Evolutionary conservation across 306 rosid genomes (phyloP).

Genomic region (Datisca glomerata): DNA sequence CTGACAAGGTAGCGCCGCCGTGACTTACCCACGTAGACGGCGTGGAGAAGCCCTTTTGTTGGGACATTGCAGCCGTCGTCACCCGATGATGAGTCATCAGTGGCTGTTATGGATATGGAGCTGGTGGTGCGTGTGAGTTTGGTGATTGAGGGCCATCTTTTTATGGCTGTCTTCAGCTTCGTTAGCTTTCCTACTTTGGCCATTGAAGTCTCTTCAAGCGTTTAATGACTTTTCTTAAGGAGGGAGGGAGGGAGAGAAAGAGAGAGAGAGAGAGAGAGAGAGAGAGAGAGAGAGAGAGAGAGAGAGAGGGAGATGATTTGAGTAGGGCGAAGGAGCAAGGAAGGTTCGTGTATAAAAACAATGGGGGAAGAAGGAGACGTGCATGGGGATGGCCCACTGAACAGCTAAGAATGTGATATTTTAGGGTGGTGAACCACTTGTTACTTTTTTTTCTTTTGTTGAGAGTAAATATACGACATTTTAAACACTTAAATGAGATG

Average conservation of each 20-base stretch:
- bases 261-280: constrained; percentile 11
- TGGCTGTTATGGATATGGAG: constrained; percentile 21
- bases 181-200: constrained; percentile 61
- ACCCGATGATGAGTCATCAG: background rate
- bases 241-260: constrained; percentile 7
- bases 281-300: constrained; percentile 9
- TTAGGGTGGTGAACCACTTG: constrained; percentile 8
- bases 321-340: constrained; percentile 1
- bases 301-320: constrained; percentile 2
- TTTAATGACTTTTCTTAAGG: background rate
- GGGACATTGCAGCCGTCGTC: background rate
- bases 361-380: constrained; percentile 5
- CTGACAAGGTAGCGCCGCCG: constrained; percentile 52
- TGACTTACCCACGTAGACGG: constrained; percentile 72
- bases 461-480: too few relatives aligned
- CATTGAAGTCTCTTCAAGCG: too few relatives aligned
- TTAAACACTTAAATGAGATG: too few relatives aligned
- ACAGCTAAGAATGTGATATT: constrained; percentile 41
- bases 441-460: too few relatives aligned
- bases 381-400: constrained; percentile 64
- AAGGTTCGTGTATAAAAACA: constrained; percentile 30
- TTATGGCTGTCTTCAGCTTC: constrained; percentile 79
- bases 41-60: constrained; percentile 29
- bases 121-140: constrained; percentile 45
- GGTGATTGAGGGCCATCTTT: constrained; percentile 62